Evolutionary conservation across 2,329 filamentous ascomycete species (phyloP).

Genomic region (Colletotrichum sp.): DNA sequence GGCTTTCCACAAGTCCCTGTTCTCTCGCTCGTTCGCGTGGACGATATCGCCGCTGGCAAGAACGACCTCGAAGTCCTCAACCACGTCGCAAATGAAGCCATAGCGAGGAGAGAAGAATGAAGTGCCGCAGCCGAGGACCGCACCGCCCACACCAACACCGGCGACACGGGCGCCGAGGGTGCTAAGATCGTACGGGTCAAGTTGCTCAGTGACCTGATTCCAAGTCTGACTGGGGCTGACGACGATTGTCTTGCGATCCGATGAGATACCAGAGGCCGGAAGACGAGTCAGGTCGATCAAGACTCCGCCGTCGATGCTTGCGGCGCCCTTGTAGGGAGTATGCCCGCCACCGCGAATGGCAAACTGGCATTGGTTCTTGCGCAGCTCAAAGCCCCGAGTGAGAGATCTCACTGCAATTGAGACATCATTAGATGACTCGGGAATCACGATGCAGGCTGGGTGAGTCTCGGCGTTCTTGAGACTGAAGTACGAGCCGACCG

Average conservation of each 20-base stretch:
- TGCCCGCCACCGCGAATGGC: slow-evolving; percentile 20
- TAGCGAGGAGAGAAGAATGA: slow-evolving; percentile 9
- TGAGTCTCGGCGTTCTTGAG: not conserved
- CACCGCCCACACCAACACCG: slow-evolving; percentile 44
- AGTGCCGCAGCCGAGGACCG: not conserved
- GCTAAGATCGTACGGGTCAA: slow-evolving; percentile 36
- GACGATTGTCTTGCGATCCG: slow-evolving; percentile 31
- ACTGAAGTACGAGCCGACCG: not conserved
- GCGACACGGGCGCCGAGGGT: slow-evolving; percentile 44
- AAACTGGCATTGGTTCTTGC: not conserved
- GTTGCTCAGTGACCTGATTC: slow-evolving; percentile 40
- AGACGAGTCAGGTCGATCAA: not conserved
- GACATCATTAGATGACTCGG: not conserved
- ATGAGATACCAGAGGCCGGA: slow-evolving; percentile 21
- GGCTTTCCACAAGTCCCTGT: slow-evolving; percentile 47
- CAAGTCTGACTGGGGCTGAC: slow-evolving; percentile 45
- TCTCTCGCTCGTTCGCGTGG: slow-evolving; percentile 35
- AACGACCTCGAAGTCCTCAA: slow-evolving; percentile 28
- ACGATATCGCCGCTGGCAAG: slow-evolving; percentile 45
- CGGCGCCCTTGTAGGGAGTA: slow-evolving; percentile 2
- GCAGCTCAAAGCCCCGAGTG: not conserved
- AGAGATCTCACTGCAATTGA: slow-evolving; percentile 2
- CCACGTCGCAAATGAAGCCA: slow-evolving; percentile 5
- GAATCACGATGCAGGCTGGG: slow-evolving; percentile 13
- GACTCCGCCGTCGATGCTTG: slow-evolving; percentile 16